Base-by-base conservation (phyloP, 176 grass and related monocot genomes). In the Thinopyrum elongatum region DNA sequence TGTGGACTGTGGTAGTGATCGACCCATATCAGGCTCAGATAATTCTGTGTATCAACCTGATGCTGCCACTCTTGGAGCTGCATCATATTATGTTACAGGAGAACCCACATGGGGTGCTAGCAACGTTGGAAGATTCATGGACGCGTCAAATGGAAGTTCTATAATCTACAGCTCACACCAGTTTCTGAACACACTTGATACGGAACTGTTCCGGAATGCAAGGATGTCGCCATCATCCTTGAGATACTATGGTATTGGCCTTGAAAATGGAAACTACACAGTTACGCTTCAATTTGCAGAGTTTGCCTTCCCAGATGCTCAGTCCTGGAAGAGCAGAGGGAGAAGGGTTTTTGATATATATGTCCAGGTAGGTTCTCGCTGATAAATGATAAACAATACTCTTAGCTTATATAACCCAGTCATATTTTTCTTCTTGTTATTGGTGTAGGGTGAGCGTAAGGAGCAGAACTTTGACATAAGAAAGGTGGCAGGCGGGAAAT, bases 281-380 rank as follows among this genome's bases (percentile, higher is more conserved):
- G 83, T 98, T 38, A 90, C 38, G 3, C 91, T 98, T 67, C 90
- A 98, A 31, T 98, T 98, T 73, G 76, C 91, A 38, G 95, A 98
- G 61, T 92, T 89, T 58, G 55, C 8, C 8, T 93, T 80, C 26
- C 41, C 70, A 31, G 81, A 93, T 29, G 30, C 28, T 3, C 85
- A 84, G 60, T 39, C 80, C 9, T 95, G 82, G 85, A 74, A 79
- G 66, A 98, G 89, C 53, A 19, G 39, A 17, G 95, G 95, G 17
- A 95, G 87, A 80, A 93, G 95, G 74, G 68, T 92, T 90, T 98
- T 98, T 77, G 91, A 98, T 88, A 93, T 98, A 66, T 98, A 98
- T 85, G 59, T 95, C 23, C 95, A 98, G 87, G 95, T 93, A 21
- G 34, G 70, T 68, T 89, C 6, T 49, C 29, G 68, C 60, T 77